Base-by-base conservation (phyloP, 2,329 filamentous ascomycete genomes). In the Botrytis fabae region DNA sequence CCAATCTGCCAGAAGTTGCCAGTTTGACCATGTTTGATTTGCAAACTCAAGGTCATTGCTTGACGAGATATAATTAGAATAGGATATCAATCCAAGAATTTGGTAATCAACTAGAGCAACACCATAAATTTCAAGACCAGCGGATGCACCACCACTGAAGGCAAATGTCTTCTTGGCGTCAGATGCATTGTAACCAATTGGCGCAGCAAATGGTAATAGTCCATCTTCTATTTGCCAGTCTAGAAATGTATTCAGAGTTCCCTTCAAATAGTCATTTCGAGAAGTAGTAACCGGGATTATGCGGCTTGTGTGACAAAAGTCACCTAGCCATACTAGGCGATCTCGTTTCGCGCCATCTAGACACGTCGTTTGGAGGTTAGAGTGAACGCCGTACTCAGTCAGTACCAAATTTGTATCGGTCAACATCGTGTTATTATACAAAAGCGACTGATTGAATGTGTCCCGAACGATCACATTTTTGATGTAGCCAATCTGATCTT, bases 311-410 rank as follows among this genome's bases (percentile, higher is more conserved):
- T 85, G 83, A 59, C 81, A 82, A 70, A 84, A 84, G 73, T 85
- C 83, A 8, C 83, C 83, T 4, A 81, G 78, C 83, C 83, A 85
- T 8, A 84, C 78, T 1, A 83, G 77, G 0, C 83, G 79, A 73
- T 85, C 83, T 9, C 83, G 78, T 73, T 84, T 85, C 0, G 81
- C 80, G 4, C 83, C 82, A 73, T 85, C 83, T 1, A 84, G 76
- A 62, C 84, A 85, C 14, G 83, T 79, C 2, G 81, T 81, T 8
- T 77, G 75, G 2, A 78, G 73, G 38, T 84, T 82, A 1, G 76
- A 74, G 3, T 79, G 77, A 0, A 82, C 80, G 7, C 80, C 80
- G 54, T 83, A 85, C 62, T 85, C 83, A 0, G 73, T 78, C 0
- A 85, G 76, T 0, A 80, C 75, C 59, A 25, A 38, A 25, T 61